Percentiles rank a stretch among this genome's conserved stretches.
Conservation (phyloP, 805 yeast species). For the Candida lessepsii region DNA sequence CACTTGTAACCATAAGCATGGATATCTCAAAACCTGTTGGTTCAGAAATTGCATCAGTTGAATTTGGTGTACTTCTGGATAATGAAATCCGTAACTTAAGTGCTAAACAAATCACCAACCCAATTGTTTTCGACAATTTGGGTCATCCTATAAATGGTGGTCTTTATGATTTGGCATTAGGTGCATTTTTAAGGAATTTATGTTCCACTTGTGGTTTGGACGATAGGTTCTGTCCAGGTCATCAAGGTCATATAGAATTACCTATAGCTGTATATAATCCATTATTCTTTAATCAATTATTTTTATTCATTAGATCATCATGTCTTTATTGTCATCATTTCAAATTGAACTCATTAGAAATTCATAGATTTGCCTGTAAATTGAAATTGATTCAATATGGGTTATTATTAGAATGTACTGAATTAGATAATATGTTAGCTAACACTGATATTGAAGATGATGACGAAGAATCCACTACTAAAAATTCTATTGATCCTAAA, state of each 20-base stretch:
- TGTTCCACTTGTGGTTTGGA: slow-evolving; percentile 97
- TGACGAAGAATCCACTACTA: slow-evolving; percentile 39
- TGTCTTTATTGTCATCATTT: slow-evolving; percentile 92
- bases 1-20: slow-evolving; percentile 48
- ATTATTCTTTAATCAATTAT: slow-evolving; percentile 87
- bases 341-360: slow-evolving; percentile 64
- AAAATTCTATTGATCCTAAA: slow-evolving; percentile 36
- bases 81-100: slow-evolving; percentile 83
- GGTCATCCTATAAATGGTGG: slow-evolving; percentile 97
- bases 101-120: slow-evolving; percentile 93
- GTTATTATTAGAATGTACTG: slow-evolving; percentile 71
- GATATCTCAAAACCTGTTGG: slow-evolving; percentile 97
- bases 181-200: slow-evolving; percentile 84
- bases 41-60: slow-evolving; percentile 87
- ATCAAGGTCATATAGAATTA: slow-evolving; percentile 94
- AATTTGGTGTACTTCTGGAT: slow-evolving; percentile 80
- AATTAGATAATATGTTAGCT: slow-evolving; percentile 63
- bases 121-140: slow-evolving; percentile 90
- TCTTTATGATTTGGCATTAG: slow-evolving; percentile 89
- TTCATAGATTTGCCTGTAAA: slow-evolving; percentile 75
- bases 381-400: slow-evolving; percentile 85
- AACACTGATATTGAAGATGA: slow-evolving; percentile 39
- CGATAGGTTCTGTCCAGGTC: slow-evolving; percentile 95
- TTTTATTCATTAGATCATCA: slow-evolving; percentile 73
- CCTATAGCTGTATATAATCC: slow-evolving; percentile 97